phyloP scores from a whole-genome alignment of 352 stramenopile species.

The Phytophthora sp. region DNA sequence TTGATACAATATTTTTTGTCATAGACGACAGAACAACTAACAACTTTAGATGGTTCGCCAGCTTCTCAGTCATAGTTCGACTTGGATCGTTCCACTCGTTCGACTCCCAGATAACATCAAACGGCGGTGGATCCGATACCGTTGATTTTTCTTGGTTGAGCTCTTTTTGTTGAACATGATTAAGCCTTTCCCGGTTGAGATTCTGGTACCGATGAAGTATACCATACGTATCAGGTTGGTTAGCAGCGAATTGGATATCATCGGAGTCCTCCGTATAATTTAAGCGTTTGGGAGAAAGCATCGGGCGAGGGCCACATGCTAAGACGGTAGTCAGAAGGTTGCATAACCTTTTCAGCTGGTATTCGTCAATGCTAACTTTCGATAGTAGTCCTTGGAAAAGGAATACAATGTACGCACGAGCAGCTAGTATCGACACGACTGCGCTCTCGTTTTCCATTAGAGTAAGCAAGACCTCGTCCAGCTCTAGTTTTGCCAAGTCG shows the following conservation, averaged over 20 bases:
- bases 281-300: slow-evolving; percentile 15
- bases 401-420: slow-evolving; percentile 6
- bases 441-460: slow-evolving; percentile 20
- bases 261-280: slow-evolving; percentile 10
- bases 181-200: slow-evolving; percentile 12
- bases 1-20: slow-evolving; percentile 24
- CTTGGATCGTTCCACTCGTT: slow-evolving; percentile 22
- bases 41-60: slow-evolving; percentile 17
- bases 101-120: slow-evolving; percentile 8
- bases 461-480: slow-evolving; percentile 25
- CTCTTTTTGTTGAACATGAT: background rate
- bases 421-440: slow-evolving; percentile 19
- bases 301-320: slow-evolving; percentile 6
- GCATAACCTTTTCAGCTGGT: slow-evolving; percentile 21
- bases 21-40: slow-evolving; percentile 26
- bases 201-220: slow-evolving; percentile 12
- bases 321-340: slow-evolving; percentile 27
- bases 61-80: slow-evolving; percentile 15
- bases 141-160: slow-evolving; percentile 9
- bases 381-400: slow-evolving; percentile 25
- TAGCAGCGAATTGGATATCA: slow-evolving; percentile 23
- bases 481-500: slow-evolving; percentile 22
- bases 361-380: slow-evolving; percentile 3
- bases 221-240: background rate
- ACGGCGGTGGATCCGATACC: background rate